phyloP scores from a whole-genome alignment of 768 basidiomycete species.

The Crassisporium funariophilum region DNA sequence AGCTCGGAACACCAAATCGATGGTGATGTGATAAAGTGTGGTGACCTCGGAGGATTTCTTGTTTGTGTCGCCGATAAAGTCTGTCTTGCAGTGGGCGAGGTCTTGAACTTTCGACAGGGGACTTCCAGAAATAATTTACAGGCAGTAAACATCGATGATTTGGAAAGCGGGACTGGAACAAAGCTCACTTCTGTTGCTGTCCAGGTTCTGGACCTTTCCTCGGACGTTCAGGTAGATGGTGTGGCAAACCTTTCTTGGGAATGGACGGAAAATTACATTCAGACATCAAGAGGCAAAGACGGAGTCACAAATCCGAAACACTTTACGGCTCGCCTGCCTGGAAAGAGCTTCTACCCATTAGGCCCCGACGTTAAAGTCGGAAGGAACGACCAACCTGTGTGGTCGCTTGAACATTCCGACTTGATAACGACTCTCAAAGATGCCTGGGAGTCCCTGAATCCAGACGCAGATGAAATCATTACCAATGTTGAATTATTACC shows the following conservation, averaged over 20 bases:
- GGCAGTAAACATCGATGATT: background rate
- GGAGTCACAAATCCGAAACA: background rate
- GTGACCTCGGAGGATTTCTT: slow-evolving; percentile 1
- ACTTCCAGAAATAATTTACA: background rate
- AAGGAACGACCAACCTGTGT: background rate
- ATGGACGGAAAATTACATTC: background rate
- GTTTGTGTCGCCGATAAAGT: background rate
- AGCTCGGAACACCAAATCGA: background rate
- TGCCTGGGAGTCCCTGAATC: background rate
- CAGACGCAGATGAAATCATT: slow-evolving; percentile 1
- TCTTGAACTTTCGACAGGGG: background rate
- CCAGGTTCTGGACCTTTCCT: background rate
- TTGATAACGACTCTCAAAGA: background rate
- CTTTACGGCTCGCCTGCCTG: background rate
- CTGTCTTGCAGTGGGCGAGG: slow-evolving; percentile 3
- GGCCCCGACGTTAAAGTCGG: background rate
- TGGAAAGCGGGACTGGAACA: background rate
- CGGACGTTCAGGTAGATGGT: background rate
- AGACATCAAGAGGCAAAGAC: background rate
- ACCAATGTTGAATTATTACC: background rate
- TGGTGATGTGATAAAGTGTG: background rate
- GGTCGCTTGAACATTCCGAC: slow-evolving; percentile 1
- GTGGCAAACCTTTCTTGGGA: background rate
- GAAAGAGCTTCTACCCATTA: background rate
- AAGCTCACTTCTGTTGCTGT: slow-evolving; percentile 1